Evolutionary conservation across 257 asterid genomes (phyloP).

Genomic region (Parsonsia alboflavescens): DNA sequence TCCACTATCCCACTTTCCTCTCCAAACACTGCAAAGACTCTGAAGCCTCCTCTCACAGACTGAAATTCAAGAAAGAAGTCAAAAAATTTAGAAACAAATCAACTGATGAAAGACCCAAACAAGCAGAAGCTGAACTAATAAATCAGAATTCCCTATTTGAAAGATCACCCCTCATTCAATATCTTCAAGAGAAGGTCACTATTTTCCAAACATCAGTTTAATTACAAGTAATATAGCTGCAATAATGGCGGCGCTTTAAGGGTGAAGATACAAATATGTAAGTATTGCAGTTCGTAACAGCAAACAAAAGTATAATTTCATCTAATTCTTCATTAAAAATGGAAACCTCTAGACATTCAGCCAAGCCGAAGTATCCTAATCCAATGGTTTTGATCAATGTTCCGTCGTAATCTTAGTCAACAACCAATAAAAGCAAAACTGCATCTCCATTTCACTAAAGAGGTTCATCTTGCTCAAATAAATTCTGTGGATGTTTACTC

Average conservation of each 20-base stretch:
- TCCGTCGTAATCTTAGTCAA: background rate
- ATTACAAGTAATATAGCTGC: background rate
- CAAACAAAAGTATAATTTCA: background rate
- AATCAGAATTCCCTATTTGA: background rate
- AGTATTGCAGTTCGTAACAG: background rate
- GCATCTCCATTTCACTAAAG: background rate
- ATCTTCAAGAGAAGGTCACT: background rate
- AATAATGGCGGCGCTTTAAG: background rate
- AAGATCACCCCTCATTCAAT: background rate
- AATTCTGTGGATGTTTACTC: background rate
- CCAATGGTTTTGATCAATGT: background rate
- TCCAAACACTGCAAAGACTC: constrained; percentile 71
- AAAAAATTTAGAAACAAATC: background rate
- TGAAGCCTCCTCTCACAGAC: constrained; percentile 60
- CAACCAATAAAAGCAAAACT: background rate
- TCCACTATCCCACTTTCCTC: constrained; percentile 53
- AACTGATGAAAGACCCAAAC: constrained; percentile 19
- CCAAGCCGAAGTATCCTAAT: background rate
- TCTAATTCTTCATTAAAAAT: background rate
- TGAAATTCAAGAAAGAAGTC: constrained; percentile 24
- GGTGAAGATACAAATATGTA: background rate
- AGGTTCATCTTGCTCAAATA: background rate
- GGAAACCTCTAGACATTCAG: background rate
- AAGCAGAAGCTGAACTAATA: background rate
- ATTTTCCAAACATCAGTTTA: background rate